phyloP scores from a whole-genome alignment of 148 eudicot genomes.

The Chenopodium berlandieri region DNA sequence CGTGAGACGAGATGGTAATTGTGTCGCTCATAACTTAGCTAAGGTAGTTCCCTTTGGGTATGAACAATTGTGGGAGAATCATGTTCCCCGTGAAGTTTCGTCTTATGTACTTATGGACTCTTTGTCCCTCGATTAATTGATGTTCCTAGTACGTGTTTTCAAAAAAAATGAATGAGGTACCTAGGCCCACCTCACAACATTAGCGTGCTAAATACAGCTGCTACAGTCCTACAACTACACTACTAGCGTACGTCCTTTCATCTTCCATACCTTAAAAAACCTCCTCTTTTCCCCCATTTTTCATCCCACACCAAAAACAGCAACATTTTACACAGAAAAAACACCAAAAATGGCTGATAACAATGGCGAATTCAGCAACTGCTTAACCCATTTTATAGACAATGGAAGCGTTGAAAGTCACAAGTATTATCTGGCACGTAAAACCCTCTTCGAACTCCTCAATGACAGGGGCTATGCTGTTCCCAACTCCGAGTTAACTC shows the following conservation, averaged over 20 bases:
- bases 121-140: too few relatives aligned
- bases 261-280: background rate
- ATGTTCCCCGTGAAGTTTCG: too few relatives aligned
- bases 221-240: background rate
- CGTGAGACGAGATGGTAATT: too few relatives aligned
- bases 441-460: constrained; percentile 13
- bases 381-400: background rate
- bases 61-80: too few relatives aligned
- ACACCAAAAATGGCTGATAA: background rate
- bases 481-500: constrained; percentile 43
- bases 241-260: background rate
- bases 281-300: background rate
- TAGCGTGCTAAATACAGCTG: too few relatives aligned
- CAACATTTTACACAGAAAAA: background rate
- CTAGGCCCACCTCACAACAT: too few relatives aligned
- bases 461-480: constrained; percentile 28
- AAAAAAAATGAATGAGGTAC: too few relatives aligned
- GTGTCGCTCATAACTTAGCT: too few relatives aligned
- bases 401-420: constrained; percentile 12
- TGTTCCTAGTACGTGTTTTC: too few relatives aligned
- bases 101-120: too few relatives aligned
- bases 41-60: too few relatives aligned
- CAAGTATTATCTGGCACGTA: constrained; percentile 17
- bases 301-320: background rate
- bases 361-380: background rate